Evolutionary conservation across 1,284 basidiomycete species (phyloP).

Genomic region (Schizophyllum commune): DNA sequence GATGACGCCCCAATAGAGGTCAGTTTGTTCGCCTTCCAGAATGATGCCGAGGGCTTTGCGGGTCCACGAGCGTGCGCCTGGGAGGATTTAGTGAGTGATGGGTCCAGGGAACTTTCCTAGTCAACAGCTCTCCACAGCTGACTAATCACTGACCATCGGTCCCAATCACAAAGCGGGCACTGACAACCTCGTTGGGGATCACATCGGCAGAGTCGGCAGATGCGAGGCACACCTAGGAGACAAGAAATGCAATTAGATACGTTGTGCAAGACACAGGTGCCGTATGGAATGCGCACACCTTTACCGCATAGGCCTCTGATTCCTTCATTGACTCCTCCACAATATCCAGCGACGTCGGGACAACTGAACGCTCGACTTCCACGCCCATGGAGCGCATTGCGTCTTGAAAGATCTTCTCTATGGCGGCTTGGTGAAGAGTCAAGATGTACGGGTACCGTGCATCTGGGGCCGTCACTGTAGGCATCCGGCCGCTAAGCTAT

Average conservation of each 20-base stretch:
- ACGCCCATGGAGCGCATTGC: background rate
- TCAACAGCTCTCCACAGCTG: too few relatives aligned
- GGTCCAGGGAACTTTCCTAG: too few relatives aligned
- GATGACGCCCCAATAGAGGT: constrained; percentile 17
- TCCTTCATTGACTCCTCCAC: background rate
- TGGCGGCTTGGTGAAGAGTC: background rate
- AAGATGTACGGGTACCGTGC: background rate
- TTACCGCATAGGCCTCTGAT: background rate
- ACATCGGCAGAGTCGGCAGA: too few relatives aligned
- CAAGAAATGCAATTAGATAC: background rate
- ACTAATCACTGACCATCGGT: too few relatives aligned
- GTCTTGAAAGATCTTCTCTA: background rate
- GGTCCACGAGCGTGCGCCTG: constrained; percentile 22
- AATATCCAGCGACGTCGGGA: background rate
- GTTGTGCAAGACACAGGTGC: too few relatives aligned
- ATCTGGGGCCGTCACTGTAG: background rate
- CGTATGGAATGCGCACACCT: background rate
- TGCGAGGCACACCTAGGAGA: background rate
- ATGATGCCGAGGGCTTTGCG: constrained; percentile 15
- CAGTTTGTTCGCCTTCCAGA: constrained; percentile 19
- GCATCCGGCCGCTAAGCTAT: background rate
- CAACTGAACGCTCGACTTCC: background rate
- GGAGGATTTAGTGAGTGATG: background rate
- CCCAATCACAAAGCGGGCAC: constrained; percentile 16
- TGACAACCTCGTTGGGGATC: constrained; percentile 3